Evolutionary conservation across 768 basidiomycete species (phyloP), one percentile per base, ranked within the genome.

Genomic region (Leccinum broughii): DNA sequence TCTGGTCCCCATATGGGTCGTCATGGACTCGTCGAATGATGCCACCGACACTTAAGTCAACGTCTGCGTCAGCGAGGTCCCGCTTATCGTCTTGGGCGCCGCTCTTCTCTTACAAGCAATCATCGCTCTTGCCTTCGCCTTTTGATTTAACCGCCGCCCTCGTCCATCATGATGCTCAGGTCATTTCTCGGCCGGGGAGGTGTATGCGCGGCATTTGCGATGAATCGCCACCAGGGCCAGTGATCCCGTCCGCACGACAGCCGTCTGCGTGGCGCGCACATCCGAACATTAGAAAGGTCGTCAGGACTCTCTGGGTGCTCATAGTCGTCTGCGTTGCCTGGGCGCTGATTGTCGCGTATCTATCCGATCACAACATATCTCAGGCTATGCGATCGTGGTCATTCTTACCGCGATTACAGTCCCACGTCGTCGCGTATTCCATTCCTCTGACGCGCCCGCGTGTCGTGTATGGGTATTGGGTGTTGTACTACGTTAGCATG

Each of bases 141-240:
- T 65, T 76, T 17, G 73, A 72, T 11, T 64, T 68, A 6, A 71
- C 72, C 8, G 71, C 74, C 3, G 74, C 73, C 3, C 60, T 74
- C 35, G 62, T 76, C n/a, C 66, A 70, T n/a, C 64, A 74, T 11
- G 62, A 74, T 11, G 62, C 63, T 1, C 67, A 68, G 11, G 64
- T 74, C 52, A 0, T 64, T 5, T 64, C 53, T 1, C 59, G 60
- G 30, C 44, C 60, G 4, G 67, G 62, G 3, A 66, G 55, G 8
- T 72, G 74, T 30, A 72, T 74, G 72, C 58, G 41, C 17, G 56
- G 68, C 44, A 65, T 71, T 11, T 56, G 53, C 7, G 61, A 68
- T 22, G 32, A 13, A 11, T 26, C 28, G 3, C 20, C 44, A 24
- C 46, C 28, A 13, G 63, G 61, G 6, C 69, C 72, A 11, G 44